These are phyloP conservation scores for Discostella stelligeroides DNA, from an alignment of 108 stramenopile species.

Conservation along the genomic window DNA sequence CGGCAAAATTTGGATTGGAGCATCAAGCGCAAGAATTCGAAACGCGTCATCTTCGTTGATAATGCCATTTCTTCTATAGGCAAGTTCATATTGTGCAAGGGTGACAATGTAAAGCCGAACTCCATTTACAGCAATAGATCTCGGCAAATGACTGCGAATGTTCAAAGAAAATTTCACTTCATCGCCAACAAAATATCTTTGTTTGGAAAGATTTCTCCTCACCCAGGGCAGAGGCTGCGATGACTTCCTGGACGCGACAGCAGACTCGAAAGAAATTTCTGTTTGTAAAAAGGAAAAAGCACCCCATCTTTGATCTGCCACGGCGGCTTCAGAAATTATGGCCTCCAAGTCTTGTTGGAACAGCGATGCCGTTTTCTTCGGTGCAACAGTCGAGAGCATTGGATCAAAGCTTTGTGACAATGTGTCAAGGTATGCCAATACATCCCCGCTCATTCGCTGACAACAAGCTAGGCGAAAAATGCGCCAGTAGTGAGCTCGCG, in stretches of 20 bases:
- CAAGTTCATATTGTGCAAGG: constrained; percentile 51
- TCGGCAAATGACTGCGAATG: constrained; percentile 64
- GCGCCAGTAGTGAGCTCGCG: constrained; percentile 69
- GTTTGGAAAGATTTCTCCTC: constrained; percentile 59
- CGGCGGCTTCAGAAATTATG: constrained; percentile 56
- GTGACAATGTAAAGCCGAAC: constrained; percentile 64
- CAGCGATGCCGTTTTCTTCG: constrained; percentile 52
- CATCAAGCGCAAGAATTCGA: constrained; percentile 48
- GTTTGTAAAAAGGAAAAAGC: constrained; percentile 66
- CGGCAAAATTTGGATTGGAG: constrained; percentile 52
- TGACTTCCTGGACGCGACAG: constrained; percentile 32
- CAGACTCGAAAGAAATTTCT: constrained; percentile 47
- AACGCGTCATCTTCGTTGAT: constrained; percentile 68
- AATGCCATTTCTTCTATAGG: constrained; percentile 49
- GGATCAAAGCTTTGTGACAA: constrained; percentile 74
- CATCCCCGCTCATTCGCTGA: constrained; percentile 61
- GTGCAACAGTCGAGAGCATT: constrained; percentile 56
- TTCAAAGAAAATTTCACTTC: constrained; percentile 45
- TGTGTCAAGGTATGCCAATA: constrained; percentile 73
- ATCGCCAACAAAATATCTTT: constrained; percentile 68
- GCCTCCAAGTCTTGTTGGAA: constrained; percentile 70
- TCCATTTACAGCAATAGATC: constrained; percentile 57
- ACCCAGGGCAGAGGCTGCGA: constrained; percentile 51
- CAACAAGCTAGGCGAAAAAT: constrained; percentile 81
- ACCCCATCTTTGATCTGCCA: constrained; percentile 58